Percentiles rank a stretch among this genome's conserved stretches.
Evolutionary conservation across 352 stramenopile species (phyloP).

Genomic region (Phytophthora crassamura): DNA sequence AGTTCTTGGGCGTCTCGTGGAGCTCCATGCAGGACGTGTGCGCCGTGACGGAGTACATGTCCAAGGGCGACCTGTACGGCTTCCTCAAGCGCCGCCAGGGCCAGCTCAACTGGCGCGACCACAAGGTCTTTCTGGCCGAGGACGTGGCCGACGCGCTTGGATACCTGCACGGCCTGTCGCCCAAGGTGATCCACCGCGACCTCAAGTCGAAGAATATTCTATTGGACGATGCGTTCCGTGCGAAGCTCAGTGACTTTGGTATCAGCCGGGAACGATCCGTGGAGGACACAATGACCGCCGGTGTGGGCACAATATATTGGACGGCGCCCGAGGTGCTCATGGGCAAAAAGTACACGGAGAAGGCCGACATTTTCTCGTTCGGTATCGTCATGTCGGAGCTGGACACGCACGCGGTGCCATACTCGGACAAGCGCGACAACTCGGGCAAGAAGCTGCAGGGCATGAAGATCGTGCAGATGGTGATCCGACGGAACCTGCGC

Average conservation of each 20-base stretch:
- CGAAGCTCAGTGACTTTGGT: conserved; percentile 79
- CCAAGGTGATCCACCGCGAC: conserved; percentile 85
- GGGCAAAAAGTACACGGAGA: conserved; percentile 87
- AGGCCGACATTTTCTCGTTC: conserved; percentile 88
- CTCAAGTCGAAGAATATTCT: conserved; percentile 85
- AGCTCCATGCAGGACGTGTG: conserved; percentile 73
- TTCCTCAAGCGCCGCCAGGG: conserved; percentile 75
- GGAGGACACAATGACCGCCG: conserved; percentile 84
- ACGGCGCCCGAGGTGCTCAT: conserved; percentile 84
- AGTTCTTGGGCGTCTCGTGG: conserved; percentile 84
- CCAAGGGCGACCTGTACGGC: conserved; percentile 72
- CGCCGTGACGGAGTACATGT: conserved; percentile 87
- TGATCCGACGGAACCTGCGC: conserved; percentile 74
- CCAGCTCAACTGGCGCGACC: conserved; percentile 74
- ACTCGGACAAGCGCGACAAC: conserved; percentile 80
- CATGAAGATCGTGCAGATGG: conserved; percentile 89
- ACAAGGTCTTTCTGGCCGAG: conserved; percentile 79
- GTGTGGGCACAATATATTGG: conserved; percentile 87
- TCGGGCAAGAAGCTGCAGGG: conserved; percentile 77
- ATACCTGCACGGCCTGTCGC: conserved; percentile 76
- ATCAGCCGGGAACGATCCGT: conserved; percentile 81
- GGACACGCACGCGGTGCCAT: conserved; percentile 80
- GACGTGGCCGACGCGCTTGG: conserved; percentile 75
- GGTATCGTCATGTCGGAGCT: conserved; percentile 85
- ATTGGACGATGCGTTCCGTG: conserved; percentile 64